Base-by-base conservation (phyloP, 75 land plant genomes). In the Ceratopteris richardii region DNA sequence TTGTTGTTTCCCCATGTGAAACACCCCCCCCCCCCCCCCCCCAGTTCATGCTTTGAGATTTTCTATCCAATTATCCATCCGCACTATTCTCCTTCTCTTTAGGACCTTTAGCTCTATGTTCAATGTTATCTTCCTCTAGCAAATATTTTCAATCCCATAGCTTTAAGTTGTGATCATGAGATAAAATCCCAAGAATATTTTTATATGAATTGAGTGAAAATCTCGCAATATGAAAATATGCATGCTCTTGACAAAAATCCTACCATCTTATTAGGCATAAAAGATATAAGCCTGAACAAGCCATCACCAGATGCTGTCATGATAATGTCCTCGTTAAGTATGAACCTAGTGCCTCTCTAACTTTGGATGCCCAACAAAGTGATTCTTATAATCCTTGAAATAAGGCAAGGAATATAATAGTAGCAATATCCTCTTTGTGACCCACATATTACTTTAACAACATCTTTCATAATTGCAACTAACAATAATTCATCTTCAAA, bases 181-280 rank as follows among this genome's bases (percentile, higher is more conserved):
- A 84, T 60, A 77, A 87, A 64, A 94, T 92, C 0, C 94, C 97
- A 52, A 92, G 72, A 55, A 66, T 71, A 56, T 72, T 80, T 52
- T 71, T 69, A 60, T 92, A 86, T 69, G 68, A 71, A 21, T 89
- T 89, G 56, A 88, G 88, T 21, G 84, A 92, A 37, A 94, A 85
- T 44, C 96, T 50, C 64, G 89, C 98, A 36, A 94, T 66, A 0
- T 90, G 90, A 44, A 78, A 94, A 41, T 89, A 86, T 9, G 85
- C 78, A 68, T 94, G 98, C 73, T 94, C 98, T 27, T 88, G 96
- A 52, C n/a, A 94, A 76, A 44, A 93, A 87, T 23, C 88, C 87
- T 51, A 89, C 79, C 52, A 94, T 79, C 71, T 77, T 80, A 64
- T 94, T 94, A 1, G 98, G 98, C 33, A 89, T 66, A 13, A 94